These are phyloP conservation scores for Brachypodium distachyon DNA, from an alignment of 202 grass and related monocot species.

Conservation along the genomic window DNA sequence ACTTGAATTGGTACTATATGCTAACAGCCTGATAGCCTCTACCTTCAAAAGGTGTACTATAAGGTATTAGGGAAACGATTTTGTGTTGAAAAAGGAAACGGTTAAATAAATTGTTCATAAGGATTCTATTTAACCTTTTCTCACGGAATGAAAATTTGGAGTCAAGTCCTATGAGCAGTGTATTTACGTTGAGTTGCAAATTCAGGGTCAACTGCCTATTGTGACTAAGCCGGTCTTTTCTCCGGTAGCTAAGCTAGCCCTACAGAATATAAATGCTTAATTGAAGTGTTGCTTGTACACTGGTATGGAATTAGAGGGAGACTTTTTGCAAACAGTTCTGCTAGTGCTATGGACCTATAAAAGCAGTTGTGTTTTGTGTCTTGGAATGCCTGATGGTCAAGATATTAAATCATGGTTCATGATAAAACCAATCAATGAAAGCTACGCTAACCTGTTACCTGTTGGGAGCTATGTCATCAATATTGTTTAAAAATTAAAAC, in stretches of 20 bases:
- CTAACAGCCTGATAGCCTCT: not conserved
- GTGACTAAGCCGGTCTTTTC: not conserved
- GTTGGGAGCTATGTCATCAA: not conserved
- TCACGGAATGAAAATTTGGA: not conserved
- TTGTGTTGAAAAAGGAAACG: not conserved
- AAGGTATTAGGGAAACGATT: not conserved
- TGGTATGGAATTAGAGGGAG: not conserved
- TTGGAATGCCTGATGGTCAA: not conserved
- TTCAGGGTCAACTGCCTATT: not conserved
- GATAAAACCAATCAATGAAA: too few relatives aligned
- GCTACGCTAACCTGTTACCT: not conserved
- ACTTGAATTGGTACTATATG: not conserved
- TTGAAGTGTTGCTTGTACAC: not conserved
- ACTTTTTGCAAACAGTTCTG: not conserved
- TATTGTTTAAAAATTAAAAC: too few relatives aligned
- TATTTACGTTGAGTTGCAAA: not conserved
- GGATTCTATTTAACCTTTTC: not conserved
- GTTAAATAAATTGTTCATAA: not conserved
- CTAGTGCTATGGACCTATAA: not conserved
- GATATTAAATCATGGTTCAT: not conserved
- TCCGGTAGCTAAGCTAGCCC: not conserved
- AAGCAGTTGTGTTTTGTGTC: not conserved
- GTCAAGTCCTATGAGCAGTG: not conserved
- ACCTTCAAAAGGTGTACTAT: not conserved
- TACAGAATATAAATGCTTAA: not conserved